Percentiles rank a stretch among this genome's conserved stretches.
phyloP scores from a whole-genome alignment of 306 rosid genomes.

The Macrotyloma uniflorum region DNA sequence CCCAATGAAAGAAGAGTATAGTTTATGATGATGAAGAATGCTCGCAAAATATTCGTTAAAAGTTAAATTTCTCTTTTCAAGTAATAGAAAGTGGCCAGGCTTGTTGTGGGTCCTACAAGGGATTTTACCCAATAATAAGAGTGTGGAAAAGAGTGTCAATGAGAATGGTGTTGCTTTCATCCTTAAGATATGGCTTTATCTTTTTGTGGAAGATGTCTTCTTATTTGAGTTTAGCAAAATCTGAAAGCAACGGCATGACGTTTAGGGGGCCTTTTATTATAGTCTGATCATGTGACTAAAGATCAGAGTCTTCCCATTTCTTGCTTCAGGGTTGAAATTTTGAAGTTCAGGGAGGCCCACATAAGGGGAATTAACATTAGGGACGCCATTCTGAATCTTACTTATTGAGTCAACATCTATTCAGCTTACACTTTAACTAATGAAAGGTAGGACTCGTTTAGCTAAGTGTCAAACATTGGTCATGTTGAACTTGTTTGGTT shows the following conservation, averaged over 20 bases:
- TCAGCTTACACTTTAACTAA: not conserved
- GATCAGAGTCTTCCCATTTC: not conserved
- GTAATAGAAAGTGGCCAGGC: not conserved
- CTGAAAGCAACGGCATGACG: not conserved
- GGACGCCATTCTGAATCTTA: not conserved
- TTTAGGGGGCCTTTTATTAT: not conserved
- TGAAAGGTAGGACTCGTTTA: conserved; percentile 6
- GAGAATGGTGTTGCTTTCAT: not conserved
- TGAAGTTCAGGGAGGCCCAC: not conserved
- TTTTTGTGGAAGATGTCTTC: not conserved
- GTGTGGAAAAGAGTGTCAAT: not conserved
- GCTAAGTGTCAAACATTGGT: not conserved
- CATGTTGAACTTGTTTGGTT: conserved; percentile 21
- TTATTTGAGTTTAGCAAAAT: not conserved
- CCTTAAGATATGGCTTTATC: not conserved
- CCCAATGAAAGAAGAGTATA: not conserved
- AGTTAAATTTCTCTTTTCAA: not conserved
- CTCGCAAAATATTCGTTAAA: not conserved
- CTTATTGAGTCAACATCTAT: not conserved
- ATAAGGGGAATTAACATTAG: not conserved
- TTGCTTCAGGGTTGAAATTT: conserved; percentile 9
- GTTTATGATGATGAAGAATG: not conserved
- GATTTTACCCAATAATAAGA: not conserved
- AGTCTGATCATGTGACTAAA: not conserved
- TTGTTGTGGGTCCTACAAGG: not conserved